phyloP scores from a whole-genome alignment of 2,329 filamentous ascomycete species.

The Microcyclospora pomicola region DNA sequence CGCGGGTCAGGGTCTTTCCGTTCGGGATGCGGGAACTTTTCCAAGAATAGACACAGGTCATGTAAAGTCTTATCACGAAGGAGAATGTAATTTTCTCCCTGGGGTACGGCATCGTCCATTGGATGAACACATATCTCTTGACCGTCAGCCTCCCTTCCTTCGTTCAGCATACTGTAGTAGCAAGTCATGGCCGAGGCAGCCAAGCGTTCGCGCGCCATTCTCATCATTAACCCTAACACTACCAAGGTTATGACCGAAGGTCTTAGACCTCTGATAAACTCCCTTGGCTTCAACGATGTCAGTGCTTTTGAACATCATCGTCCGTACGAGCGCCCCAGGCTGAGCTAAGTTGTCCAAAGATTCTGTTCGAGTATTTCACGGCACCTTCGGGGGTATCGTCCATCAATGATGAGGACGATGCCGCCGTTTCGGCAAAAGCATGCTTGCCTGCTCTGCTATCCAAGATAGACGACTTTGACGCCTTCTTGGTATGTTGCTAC shows the following conservation, averaged over 20 bases:
- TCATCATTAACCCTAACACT: slow-evolving; percentile 71
- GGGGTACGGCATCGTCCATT: no score
- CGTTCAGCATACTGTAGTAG: no score
- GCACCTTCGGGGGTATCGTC: slow-evolving; percentile 53
- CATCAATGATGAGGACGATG: slow-evolving; percentile 65
- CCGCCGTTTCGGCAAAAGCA: slow-evolving; percentile 46
- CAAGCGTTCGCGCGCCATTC: slow-evolving; percentile 32
- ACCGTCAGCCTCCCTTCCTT: no score
- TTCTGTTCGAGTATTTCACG: slow-evolving; percentile 47
- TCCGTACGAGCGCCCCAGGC: slow-evolving; percentile 19
- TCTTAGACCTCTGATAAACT: slow-evolving; percentile 39
- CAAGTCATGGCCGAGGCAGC: not conserved
- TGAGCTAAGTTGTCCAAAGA: no score
- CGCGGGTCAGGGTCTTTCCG: no score
- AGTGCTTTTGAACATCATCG: slow-evolving; percentile 2
- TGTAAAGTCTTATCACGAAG: no score
- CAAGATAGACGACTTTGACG: slow-evolving; percentile 44
- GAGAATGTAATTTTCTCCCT: no score
- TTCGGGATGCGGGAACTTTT: no score
- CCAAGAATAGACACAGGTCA: no score
- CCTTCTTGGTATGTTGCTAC: slow-evolving; percentile 79
- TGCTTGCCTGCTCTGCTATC: slow-evolving; percentile 44
- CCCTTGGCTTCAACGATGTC: slow-evolving; percentile 31
- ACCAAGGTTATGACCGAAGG: slow-evolving; percentile 57
- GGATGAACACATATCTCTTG: no score